phyloP scores from a whole-genome alignment of 192 early-diverging fungal genomes.

The Coemansia sp. region DNA sequence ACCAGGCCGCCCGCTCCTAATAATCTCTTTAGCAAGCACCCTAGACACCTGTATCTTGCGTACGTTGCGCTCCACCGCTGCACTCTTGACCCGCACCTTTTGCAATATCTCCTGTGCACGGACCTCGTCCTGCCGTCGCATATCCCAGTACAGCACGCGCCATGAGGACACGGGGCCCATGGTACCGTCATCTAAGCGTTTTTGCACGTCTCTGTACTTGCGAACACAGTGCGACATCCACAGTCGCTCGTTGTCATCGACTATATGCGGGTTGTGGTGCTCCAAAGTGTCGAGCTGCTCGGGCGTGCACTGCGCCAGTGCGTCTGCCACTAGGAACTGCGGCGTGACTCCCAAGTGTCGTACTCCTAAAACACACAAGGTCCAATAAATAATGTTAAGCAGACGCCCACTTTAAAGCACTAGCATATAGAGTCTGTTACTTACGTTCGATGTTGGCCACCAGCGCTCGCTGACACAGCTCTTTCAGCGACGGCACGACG shows the following conservation, averaged over 20 bases:
- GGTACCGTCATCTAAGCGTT: conserved; percentile 18
- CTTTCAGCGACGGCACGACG: conserved; percentile 32
- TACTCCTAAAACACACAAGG: conserved; percentile 15
- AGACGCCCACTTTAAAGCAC: not conserved
- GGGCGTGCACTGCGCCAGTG: conserved; percentile 40
- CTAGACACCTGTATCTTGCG: conserved; percentile 32
- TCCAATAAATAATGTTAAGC: not conserved
- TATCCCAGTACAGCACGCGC: conserved; percentile 37
- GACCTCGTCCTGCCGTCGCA: conserved; percentile 35
- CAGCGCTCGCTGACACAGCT: conserved; percentile 44
- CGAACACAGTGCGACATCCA: conserved; percentile 32
- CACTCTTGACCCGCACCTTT: conserved; percentile 33
- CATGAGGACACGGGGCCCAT: conserved; percentile 23
- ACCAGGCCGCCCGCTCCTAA: not conserved
- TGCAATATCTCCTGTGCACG: conserved; percentile 41
- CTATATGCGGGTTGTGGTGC: conserved; percentile 43
- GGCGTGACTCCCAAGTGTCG: conserved; percentile 34
- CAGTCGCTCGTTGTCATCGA: conserved; percentile 43
- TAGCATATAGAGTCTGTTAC: not conserved
- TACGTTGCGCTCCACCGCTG: conserved; percentile 30
- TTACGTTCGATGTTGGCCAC: conserved; percentile 34
- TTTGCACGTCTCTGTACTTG: conserved; percentile 23
- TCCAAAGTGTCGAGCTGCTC: conserved; percentile 50
- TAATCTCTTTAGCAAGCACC: not conserved
- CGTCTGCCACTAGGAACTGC: conserved; percentile 36